phyloP scores from a whole-genome alignment of 306 rosid species.

The Prunus mume region DNA sequence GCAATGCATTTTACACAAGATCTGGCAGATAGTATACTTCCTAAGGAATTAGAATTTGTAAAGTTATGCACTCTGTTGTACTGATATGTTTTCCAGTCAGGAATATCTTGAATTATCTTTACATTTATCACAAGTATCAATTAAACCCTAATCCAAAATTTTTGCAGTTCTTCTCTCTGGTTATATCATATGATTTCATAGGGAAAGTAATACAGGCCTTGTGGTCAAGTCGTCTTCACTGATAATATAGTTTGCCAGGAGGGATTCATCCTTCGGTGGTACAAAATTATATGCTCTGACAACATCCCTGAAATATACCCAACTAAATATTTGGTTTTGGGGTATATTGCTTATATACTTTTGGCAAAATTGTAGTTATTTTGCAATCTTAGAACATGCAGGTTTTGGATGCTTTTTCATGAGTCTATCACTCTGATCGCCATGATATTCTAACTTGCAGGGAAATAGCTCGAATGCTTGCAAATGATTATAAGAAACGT shows the following conservation, averaged over 20 bases:
- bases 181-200: background rate
- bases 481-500: slow-evolving; percentile 87
- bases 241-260: background rate
- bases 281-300: background rate
- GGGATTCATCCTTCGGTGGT: background rate
- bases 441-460: slow-evolving; percentile 33
- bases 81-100: background rate
- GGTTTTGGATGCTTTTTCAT: background rate
- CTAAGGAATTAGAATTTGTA: background rate
- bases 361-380: background rate
- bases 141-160: no score
- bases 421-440: background rate
- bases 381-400: background rate
- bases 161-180: no score
- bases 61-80: background rate
- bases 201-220: background rate
- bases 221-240: background rate
- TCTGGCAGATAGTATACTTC: background rate
- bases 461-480: slow-evolving; percentile 91
- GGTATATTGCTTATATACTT: background rate
- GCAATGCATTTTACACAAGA: background rate
- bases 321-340: background rate
- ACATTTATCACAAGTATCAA: background rate
- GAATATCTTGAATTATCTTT: no score
- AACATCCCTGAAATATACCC: background rate